phyloP scores from a whole-genome alignment of 2,329 filamentous ascomycete species.

The Xylariomycetidae sp. region DNA sequence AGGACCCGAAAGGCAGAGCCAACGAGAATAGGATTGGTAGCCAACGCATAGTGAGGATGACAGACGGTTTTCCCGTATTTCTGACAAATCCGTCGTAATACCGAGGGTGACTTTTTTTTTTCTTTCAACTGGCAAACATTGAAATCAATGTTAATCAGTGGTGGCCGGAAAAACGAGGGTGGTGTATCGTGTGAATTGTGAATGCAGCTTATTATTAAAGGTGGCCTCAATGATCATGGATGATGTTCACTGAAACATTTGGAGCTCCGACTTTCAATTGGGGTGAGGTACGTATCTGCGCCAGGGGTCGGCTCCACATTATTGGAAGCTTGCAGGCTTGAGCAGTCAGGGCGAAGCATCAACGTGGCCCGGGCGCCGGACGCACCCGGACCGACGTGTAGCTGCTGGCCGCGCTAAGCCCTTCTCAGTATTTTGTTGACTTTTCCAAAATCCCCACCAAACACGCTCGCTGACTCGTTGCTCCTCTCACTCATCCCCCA shows the following conservation, averaged over 20 bases:
- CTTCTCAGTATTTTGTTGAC: conserved; percentile 20
- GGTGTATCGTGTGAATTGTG: neutral
- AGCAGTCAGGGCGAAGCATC: too few species aligned
- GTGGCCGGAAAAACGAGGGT: conserved; percentile 1
- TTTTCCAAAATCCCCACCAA: conserved; percentile 12
- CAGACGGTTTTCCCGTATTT: too few species aligned
- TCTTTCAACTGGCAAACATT: too few species aligned
- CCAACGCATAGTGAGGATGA: conserved; percentile 59
- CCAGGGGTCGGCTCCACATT: too few species aligned
- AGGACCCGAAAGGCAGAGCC: conserved; percentile 54
- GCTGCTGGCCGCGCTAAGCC: conserved; percentile 9
- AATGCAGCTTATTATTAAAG: conserved; percentile 5
- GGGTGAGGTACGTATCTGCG: too few species aligned
- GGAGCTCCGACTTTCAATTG: too few species aligned
- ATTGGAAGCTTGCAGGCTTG: neutral
- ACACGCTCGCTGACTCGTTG: too few species aligned
- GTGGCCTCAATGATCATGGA: conserved; percentile 19
- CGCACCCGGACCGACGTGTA: too few species aligned
- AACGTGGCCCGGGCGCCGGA: too few species aligned
- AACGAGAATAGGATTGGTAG: conserved; percentile 59
- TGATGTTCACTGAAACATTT: too few species aligned
- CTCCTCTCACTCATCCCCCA: conserved; percentile 8
- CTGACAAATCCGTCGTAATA: conserved; percentile 9
- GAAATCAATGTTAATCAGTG: too few species aligned
- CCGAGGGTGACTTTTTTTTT: conserved; percentile 4